phyloP scores from a whole-genome alignment of 2,329 filamentous ascomycete genomes.

The Magnaporthales sp. region DNA sequence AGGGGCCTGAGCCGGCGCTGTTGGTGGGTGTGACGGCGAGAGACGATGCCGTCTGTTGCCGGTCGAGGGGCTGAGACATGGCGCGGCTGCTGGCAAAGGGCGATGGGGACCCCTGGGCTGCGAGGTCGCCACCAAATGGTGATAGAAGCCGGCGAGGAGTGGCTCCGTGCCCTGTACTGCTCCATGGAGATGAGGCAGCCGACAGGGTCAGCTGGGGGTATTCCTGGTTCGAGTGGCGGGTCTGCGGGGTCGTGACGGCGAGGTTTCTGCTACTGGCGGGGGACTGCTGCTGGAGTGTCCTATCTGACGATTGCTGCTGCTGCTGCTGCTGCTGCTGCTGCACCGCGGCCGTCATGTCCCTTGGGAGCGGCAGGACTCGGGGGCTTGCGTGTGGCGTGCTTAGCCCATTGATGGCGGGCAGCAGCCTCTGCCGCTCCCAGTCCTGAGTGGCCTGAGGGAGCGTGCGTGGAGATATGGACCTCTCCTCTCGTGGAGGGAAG shows the following conservation, averaged over 20 bases:
- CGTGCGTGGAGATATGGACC: neutral
- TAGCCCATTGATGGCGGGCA: neutral
- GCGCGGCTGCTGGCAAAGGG: neutral
- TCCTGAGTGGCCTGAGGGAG: neutral
- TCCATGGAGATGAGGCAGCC: neutral
- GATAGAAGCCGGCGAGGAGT: neutral
- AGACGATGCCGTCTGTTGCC: neutral
- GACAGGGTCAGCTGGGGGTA: neutral
- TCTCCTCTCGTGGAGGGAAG: neutral
- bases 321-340: neutral
- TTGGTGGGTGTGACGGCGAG: neutral
- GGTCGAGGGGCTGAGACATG: neutral
- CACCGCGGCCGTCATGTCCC: neutral
- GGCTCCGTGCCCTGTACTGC: neutral
- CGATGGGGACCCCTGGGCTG: neutral
- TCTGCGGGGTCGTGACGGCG: neutral
- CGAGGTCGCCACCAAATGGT: neutral
- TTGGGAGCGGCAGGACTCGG: neutral
- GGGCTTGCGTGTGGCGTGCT: neutral
- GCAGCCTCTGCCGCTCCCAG: neutral
- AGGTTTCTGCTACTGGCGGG: neutral
- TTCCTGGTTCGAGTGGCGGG: neutral
- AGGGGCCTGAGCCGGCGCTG: neutral
- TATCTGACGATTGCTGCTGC: neutral
- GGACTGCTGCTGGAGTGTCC: neutral